Conservation (phyloP, 495 filamentous ascomycete genomes). For the Poronia punctata region DNA sequence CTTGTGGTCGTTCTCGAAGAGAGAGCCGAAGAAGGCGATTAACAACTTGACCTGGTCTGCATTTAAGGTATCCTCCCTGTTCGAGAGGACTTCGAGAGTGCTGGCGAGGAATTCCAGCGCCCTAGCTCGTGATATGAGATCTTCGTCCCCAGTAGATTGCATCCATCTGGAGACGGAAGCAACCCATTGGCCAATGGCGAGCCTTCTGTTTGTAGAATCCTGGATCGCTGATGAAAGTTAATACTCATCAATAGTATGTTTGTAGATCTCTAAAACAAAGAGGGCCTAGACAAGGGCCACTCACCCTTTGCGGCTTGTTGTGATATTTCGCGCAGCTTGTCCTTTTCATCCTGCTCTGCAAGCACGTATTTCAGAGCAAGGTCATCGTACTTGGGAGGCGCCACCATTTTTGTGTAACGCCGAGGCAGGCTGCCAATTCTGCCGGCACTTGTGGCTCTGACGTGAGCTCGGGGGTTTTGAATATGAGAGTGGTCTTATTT, state of each 20-base stretch:
- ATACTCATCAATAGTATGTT: too few species aligned
- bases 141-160: constrained; percentile 29
- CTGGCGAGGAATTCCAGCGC: constrained; percentile 40
- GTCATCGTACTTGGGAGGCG: constrained; percentile 31
- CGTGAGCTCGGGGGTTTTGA: neutral
- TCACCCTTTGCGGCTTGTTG: constrained; percentile 36
- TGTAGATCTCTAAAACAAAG: neutral
- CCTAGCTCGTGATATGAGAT: constrained; percentile 37
- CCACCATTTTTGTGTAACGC: constrained; percentile 26
- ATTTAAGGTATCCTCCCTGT: constrained; percentile 24
- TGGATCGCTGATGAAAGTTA: constrained; percentile 31
- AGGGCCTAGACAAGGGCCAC: constrained; percentile 1
- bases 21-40: constrained; percentile 41
- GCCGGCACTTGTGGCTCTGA: neutral
- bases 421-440: neutral
- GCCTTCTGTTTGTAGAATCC: constrained; percentile 31
- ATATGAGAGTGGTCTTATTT: neutral
- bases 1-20: constrained; percentile 45
- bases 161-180: constrained; percentile 44
- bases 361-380: constrained; percentile 44
- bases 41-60: constrained; percentile 37
- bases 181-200: constrained; percentile 41
- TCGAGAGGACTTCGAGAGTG: constrained; percentile 35
- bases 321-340: constrained; percentile 24
- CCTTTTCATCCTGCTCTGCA: constrained; percentile 29